Base-by-base conservation (phyloP, 345 rosid species). In the Gossypium stocksii region DNA sequence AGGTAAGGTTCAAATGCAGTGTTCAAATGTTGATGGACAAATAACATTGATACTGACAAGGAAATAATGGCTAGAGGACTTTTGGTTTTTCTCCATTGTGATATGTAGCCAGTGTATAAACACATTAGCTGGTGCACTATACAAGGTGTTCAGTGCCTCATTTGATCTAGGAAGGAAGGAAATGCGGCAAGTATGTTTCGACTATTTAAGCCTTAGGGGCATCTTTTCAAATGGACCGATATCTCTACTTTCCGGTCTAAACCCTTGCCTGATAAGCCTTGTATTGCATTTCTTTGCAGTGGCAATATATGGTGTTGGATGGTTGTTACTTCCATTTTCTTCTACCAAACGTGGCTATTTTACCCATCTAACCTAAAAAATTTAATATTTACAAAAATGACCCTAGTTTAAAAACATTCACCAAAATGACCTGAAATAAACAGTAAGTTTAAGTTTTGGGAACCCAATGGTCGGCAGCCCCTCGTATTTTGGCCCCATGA, bases 171-270 rank as follows among this genome's bases (percentile, higher is more conserved):
- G 82, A 2, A 78, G 34, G 66, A 68, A 7, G 9, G 84, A 82
- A 71, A 78, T 85, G 76, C 76, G 77, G 15, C 79, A 82, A 80
- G 81, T 82, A 10, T 85, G 79, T 66, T 85, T 82, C 5, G 76
- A 76, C 13, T 85, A 82, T 22, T 77, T 82, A 61, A 80, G 79
- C 66, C 79, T 82, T 17, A 85, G 85, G 45, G 84, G 84, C 48
- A 69, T 72, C 11, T 85, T 74, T 13, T 76, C 87, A 45, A 51
- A 71, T 63, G 85, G 85, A 66, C 76, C 80, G 9, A 57, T 82
- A 44, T 75, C 83, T 49, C 73, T 84, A 38, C 82, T 84, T 74
- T 77, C 83, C 11, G 85, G 84, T 29, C 54, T 85, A 25, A 82
- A 82, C 75, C 84, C 85, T 5, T 53, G 77, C 54, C 85, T 81